Evolutionary conservation across 495 filamentous ascomycete species (phyloP).

Genomic region (Talaromyces ruber): DNA sequence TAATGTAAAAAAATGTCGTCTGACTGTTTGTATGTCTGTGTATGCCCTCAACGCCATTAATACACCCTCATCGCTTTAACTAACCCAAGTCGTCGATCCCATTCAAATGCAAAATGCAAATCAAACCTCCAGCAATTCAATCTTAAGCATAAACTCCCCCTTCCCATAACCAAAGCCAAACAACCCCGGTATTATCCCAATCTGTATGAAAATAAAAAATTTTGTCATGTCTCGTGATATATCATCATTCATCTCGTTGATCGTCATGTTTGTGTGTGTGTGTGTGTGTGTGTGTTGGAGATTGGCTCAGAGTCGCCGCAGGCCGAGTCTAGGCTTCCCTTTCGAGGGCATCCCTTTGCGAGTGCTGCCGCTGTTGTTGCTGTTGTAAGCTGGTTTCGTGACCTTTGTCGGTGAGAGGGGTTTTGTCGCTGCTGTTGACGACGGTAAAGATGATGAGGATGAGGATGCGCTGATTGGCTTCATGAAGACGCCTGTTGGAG

Average conservation of each 20-base stretch:
- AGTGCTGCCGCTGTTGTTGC: not conserved
- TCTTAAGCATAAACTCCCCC: not conserved
- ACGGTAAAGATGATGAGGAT: slow-evolving; percentile 2
- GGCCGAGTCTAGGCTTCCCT: slow-evolving; percentile 29
- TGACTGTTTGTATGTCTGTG: not conserved
- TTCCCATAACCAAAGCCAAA: not conserved
- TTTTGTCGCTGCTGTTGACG: not conserved
- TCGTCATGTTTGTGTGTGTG: not conserved
- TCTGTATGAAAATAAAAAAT: not conserved
- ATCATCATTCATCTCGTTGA: not conserved
- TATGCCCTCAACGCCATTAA: not conserved
- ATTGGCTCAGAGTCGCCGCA: slow-evolving; percentile 26
- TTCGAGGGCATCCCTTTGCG: slow-evolving; percentile 18
- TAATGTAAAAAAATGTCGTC: not conserved
- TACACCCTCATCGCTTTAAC: not conserved
- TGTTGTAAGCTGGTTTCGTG: slow-evolving; percentile 8
- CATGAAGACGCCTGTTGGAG: not conserved
- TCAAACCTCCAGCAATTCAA: not conserved
- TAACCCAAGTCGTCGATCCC: not conserved
- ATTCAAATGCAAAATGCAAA: not conserved
- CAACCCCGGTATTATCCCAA: not conserved
- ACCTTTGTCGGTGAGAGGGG: slow-evolving; percentile 8
- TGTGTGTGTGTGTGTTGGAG: too few relatives aligned
- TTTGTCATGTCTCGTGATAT: not conserved
- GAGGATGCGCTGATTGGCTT: slow-evolving; percentile 3